Percentiles rank a stretch among this genome's conserved stretches.
phyloP scores from a whole-genome alignment of 257 asterid genomes.

The Coffea canephora region DNA sequence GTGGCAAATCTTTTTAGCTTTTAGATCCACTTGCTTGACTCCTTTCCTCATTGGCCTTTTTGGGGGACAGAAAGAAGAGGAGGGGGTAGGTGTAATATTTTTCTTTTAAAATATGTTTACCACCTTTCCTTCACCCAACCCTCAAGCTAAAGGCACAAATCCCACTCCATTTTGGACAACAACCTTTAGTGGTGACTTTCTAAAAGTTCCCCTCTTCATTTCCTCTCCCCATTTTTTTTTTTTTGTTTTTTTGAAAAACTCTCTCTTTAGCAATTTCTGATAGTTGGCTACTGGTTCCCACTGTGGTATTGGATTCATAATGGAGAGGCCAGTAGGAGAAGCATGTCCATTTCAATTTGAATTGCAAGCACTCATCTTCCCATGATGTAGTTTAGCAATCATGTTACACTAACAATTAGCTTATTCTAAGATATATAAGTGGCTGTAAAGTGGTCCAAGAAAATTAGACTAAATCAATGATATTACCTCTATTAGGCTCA shows the following conservation, averaged over 20 bases:
- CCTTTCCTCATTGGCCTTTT: neutral
- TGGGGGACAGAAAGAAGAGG: neutral
- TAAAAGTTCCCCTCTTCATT: neutral
- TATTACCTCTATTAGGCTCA: neutral
- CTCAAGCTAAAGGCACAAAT: neutral
- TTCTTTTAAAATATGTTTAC: neutral
- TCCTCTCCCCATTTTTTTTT: neutral
- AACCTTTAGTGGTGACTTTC: neutral
- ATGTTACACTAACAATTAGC: neutral
- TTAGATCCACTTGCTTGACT: neutral
- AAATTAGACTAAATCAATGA: neutral
- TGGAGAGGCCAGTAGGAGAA: neutral
- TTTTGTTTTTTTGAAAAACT: neutral
- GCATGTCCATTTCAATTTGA: neutral
- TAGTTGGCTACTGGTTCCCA: neutral
- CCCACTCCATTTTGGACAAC: constrained; percentile 8
- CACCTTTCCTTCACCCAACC: neutral
- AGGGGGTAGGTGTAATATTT: neutral
- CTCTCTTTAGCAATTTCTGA: neutral
- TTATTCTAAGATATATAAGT: neutral
- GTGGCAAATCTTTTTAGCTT: neutral
- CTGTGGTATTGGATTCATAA: neutral
- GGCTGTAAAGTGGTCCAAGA: neutral
- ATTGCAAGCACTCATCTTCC: neutral
- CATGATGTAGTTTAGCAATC: neutral